phyloP scores from a whole-genome alignment of 2,329 filamentous ascomycete species.

The Phialocephala subalpina region DNA sequence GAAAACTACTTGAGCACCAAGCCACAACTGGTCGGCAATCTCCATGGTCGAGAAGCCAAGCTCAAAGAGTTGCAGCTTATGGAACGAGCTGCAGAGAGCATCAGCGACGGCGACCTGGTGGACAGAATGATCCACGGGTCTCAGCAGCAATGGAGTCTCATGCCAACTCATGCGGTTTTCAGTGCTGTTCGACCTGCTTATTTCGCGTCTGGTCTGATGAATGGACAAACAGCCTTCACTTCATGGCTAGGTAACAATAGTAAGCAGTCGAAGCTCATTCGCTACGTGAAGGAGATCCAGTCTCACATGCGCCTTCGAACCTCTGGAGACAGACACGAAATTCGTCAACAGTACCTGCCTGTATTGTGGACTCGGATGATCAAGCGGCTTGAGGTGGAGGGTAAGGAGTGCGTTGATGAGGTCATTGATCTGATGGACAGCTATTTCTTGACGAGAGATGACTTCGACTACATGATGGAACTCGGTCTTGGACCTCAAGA shows the following conservation, averaged over 20 bases:
- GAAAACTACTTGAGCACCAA: conserved; percentile 94
- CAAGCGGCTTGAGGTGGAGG: conserved; percentile 76
- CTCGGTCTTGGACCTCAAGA: conserved; percentile 87
- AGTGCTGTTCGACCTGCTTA: conserved; percentile 93
- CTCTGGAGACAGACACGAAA: conserved; percentile 90
- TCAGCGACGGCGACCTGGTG: conserved; percentile 95
- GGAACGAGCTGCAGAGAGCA: conserved; percentile 90
- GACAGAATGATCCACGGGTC: conserved; percentile 98
- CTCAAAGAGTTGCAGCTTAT: conserved; percentile 87
- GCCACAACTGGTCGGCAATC: conserved; percentile 69
- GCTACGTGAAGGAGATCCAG: conserved; percentile 92
- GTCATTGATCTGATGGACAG: conserved; percentile 97
- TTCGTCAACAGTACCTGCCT: conserved; percentile 93
- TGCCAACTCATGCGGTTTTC: conserved; percentile 96
- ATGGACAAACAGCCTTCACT: conserved; percentile 78
- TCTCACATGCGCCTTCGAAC: conserved; percentile 94
- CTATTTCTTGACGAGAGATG: conserved; percentile 93
- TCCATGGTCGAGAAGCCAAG: conserved; percentile 64
- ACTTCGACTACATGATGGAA: conserved; percentile 92
- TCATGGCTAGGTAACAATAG: conserved; percentile 96
- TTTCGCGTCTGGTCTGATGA: conserved; percentile 81
- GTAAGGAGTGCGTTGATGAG: conserved; percentile 81
- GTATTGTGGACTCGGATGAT: conserved; percentile 84
- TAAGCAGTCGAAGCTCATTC: conserved; percentile 78
- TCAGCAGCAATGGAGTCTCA: conserved; percentile 97